Evolutionary conservation across 2,329 filamentous ascomycete species (phyloP).

Genomic region (Ophiocordyceps unilateralis): DNA sequence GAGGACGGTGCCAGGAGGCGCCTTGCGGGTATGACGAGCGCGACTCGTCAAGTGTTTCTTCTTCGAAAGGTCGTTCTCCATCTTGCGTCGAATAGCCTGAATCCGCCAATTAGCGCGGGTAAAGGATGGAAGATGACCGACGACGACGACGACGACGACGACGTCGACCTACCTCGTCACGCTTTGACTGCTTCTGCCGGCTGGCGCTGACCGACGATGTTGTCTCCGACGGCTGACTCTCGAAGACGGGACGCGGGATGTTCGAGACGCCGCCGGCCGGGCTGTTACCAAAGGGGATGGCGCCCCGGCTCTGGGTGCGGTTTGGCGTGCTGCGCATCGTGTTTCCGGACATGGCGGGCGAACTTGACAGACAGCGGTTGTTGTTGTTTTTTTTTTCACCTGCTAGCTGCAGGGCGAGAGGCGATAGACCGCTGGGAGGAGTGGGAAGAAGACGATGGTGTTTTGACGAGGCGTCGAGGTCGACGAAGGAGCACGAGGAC

Average conservation of each 20-base stretch:
- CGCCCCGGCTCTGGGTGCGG: slow-evolving; percentile 39
- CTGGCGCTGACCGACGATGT: slow-evolving; percentile 73
- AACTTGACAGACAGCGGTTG: not conserved
- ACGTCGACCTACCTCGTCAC: slow-evolving; percentile 70
- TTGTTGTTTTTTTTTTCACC: not conserved
- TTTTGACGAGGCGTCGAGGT: not conserved
- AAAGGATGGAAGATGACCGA: slow-evolving; percentile 3
- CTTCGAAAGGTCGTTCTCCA: slow-evolving; percentile 95
- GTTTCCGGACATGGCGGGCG: slow-evolving; percentile 32
- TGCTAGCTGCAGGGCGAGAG: not conserved
- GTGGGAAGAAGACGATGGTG: not conserved
- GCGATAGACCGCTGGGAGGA: not conserved
- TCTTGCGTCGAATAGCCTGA: slow-evolving; percentile 88
- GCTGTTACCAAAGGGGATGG: slow-evolving; percentile 43
- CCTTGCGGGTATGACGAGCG: slow-evolving; percentile 75
- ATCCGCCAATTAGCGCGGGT: not conserved
- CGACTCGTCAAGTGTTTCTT: slow-evolving; percentile 73
- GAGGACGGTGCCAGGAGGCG: slow-evolving; percentile 87
- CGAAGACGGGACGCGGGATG: slow-evolving; percentile 58
- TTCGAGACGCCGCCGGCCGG: slow-evolving; percentile 21
- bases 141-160: not conserved
- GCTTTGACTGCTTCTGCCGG: slow-evolving; percentile 88
- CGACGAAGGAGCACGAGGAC: not conserved
- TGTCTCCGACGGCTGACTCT: slow-evolving; percentile 40
- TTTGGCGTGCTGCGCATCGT: slow-evolving; percentile 56